Percentiles rank a stretch among this genome's conserved stretches.
Evolutionary conservation across 768 basidiomycete genomes (phyloP).

Genomic region (Lepiota brunneoincarnata): DNA sequence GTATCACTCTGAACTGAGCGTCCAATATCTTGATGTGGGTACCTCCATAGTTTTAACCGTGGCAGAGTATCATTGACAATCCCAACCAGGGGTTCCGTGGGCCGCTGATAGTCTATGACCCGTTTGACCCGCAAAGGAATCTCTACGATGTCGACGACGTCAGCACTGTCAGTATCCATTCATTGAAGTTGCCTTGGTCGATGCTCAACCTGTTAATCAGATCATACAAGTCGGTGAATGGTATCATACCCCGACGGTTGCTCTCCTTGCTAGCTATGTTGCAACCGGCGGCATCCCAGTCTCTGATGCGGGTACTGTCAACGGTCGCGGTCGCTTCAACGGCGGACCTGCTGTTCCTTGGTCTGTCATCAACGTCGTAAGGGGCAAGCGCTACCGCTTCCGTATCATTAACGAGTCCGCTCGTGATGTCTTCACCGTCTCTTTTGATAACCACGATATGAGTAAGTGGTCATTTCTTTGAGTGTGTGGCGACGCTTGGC

Average conservation of each 20-base stretch:
- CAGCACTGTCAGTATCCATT: conserved; percentile 15
- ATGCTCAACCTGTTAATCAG: background rate
- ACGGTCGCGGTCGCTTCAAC: conserved; percentile 40
- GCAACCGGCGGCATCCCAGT: conserved; percentile 26
- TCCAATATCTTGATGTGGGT: conserved; percentile 10
- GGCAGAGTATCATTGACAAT: too few species aligned
- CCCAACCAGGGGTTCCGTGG: conserved; percentile 37
- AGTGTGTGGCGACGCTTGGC: background rate
- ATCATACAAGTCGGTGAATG: conserved; percentile 36
- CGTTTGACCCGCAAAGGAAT: conserved; percentile 21
- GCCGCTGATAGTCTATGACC: conserved; percentile 34
- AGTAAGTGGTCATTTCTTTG: conserved; percentile 17
- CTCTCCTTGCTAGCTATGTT: conserved; percentile 26
- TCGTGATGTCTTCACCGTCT: conserved; percentile 36
- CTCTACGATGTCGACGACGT: conserved; percentile 14
- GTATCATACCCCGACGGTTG: conserved; percentile 29
- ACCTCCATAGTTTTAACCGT: too few species aligned
- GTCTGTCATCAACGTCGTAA: conserved; percentile 37
- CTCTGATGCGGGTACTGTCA: conserved; percentile 42
- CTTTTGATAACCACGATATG: conserved; percentile 30
- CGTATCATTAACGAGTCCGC: conserved; percentile 52
- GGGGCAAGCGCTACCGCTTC: conserved; percentile 49
- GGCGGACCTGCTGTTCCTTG: conserved; percentile 37
- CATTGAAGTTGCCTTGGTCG: too few species aligned
- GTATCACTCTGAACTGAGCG: conserved; percentile 20